Evolutionary conservation across 2,329 filamentous ascomycete species (phyloP), one percentile per base, ranked within the genome.

Genomic region (Cercospora berteroae): DNA sequence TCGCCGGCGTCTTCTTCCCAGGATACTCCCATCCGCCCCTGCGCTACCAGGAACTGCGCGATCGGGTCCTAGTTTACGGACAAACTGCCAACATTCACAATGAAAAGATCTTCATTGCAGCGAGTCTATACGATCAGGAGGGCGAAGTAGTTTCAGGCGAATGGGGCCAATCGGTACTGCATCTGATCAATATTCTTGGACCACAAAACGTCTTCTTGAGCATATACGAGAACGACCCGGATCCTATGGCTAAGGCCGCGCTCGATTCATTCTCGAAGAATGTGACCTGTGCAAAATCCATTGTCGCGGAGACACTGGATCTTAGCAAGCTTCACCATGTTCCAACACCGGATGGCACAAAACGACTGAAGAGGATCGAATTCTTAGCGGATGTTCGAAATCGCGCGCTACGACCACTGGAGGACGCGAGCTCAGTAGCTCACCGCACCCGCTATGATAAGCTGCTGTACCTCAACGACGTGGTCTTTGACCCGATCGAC

Each of bases 381-480:
- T 93, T 89, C 77, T 82, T 93, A 20, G 89, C 91, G 12, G 87
- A 90, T 75, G 87, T 92, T 60, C 86, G 91, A 60, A 93, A 93
- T 76, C 85, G 86, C 56, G 90, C 89, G 0, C 78, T 93, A 25
- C 81, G 83, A 42, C 90, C 90, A 0, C 81, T 93, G 10, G 83
- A 88, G 50, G 81, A 81, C 31, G 67, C 73, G 4, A 83, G 86
- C 44, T 81, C 80, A n/a, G 66, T 75, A 4, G 78, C 79, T 20
- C 78, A 75, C 44, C 74, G 78, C 12, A 77, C 78, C 0, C 67
- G 60, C 6, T 88, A 84, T 71, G 86, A 88, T 75, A 86, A 84
- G 72, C 75, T 88, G 10, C 78, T 88, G 2, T 88, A 85, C 75
- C 75, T 88, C 63, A 93, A 93, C 76, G 91, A 93, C 77, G 85